These are phyloP conservation scores for Rutidosis leptorrhynchoides DNA, from an alignment of 129 eudicot species.

Conservation along the genomic window DNA sequence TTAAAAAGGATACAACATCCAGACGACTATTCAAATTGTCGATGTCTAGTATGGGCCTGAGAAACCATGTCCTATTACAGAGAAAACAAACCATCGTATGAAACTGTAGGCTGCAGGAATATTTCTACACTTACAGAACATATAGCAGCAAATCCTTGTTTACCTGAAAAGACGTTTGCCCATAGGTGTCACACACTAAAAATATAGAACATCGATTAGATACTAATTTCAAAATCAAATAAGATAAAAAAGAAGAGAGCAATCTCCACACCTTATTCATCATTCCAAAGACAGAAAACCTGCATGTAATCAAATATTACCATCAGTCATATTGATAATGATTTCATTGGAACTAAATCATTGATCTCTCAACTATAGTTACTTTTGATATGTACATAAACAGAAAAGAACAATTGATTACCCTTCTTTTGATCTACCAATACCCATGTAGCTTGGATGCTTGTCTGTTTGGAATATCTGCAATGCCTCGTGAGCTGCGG, in stretches of 20 bases:
- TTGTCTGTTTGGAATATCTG: conserved; percentile 92
- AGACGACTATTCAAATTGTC: conserved; percentile 72
- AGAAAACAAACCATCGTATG: conserved; percentile 11
- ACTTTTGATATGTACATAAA: conserved; percentile 2
- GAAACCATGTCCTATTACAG: conserved; percentile 76
- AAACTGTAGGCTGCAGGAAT: background rate
- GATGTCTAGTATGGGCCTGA: conserved; percentile 84
- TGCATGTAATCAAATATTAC: conserved; percentile 35
- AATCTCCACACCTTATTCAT: conserved; percentile 77
- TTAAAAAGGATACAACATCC: conserved; percentile 70
- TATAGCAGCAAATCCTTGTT: conserved; percentile 13
- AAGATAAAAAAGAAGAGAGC: conserved; percentile 12
- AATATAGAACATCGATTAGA: conserved; percentile 15
- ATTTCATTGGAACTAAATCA: no score
- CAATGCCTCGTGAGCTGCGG: conserved; percentile 87
- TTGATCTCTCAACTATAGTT: no score
- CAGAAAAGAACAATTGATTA: conserved; percentile 10
- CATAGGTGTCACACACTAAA: conserved; percentile 90
- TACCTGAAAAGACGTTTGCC: conserved; percentile 94
- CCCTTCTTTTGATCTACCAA: conserved; percentile 93
- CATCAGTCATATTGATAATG: no score
- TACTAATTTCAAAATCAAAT: conserved; percentile 9
- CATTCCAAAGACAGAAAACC: conserved; percentile 98
- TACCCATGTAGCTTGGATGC: conserved; percentile 96
- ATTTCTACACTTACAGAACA: background rate